Percentiles rank a stretch among this genome's conserved stretches.
phyloP scores from a whole-genome alignment of 1,139 yeast species.

The Magnusiomyces tetraspermus region DNA sequence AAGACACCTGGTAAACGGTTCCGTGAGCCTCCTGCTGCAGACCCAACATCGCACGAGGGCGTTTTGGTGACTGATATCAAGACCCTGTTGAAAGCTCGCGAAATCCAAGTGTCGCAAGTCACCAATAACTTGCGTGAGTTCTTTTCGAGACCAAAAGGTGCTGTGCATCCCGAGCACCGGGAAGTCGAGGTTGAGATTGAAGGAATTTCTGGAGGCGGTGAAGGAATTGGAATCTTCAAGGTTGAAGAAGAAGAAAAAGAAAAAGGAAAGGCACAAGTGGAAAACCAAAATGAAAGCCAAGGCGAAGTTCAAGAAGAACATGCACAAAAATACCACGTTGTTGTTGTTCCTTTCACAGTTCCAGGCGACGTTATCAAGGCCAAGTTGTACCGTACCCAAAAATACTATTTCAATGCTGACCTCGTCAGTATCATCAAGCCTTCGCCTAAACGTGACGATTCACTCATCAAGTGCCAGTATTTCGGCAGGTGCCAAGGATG shows the following conservation, averaged over 20 bases:
- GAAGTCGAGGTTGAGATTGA: slow-evolving; percentile 50
- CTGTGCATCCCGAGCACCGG: slow-evolving; percentile 48
- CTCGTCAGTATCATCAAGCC: slow-evolving; percentile 43
- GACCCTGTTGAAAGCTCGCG: slow-evolving; percentile 41
- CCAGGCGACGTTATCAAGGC: slow-evolving; percentile 75
- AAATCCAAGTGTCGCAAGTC: slow-evolving; percentile 41
- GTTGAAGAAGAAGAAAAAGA: slow-evolving; percentile 10
- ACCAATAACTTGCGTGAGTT: slow-evolving; percentile 56
- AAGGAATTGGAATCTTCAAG: slow-evolving; percentile 30
- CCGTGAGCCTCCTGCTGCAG: slow-evolving; percentile 49
- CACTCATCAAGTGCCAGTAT: slow-evolving; percentile 54
- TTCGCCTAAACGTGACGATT: slow-evolving; percentile 46
- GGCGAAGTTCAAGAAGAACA: slow-evolving; percentile 11
- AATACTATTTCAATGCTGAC: slow-evolving; percentile 67
- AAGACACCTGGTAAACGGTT: slow-evolving; percentile 40
- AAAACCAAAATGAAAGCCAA: slow-evolving; percentile 11
- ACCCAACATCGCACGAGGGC: slow-evolving; percentile 74
- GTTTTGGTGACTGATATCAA: slow-evolving; percentile 67
- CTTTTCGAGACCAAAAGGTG: slow-evolving; percentile 48
- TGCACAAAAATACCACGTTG: slow-evolving; percentile 25
- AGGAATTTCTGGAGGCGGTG: slow-evolving; percentile 62
- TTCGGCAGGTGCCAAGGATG: slow-evolving; percentile 86
- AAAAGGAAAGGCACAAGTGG: too few species aligned
- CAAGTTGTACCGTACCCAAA: slow-evolving; percentile 69
- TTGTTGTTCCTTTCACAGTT: slow-evolving; percentile 71